Evolutionary conservation across 2,329 filamentous ascomycete species (phyloP).

Genomic region (Aureobasidium melanogenum): DNA sequence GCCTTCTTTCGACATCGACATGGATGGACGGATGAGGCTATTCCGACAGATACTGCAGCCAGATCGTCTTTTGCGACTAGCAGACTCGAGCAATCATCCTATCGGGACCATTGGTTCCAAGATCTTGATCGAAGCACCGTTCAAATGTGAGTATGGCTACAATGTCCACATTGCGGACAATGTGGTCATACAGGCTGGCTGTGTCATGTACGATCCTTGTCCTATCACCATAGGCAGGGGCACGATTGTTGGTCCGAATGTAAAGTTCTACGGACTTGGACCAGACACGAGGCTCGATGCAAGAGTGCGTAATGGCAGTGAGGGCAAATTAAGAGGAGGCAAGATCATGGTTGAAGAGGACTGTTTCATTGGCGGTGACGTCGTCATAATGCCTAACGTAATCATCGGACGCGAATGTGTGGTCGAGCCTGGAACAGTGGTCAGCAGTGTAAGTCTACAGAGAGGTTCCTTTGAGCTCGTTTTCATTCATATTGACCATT

Average conservation of each 20-base stretch:
- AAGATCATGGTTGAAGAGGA: constrained; percentile 68
- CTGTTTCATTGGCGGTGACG: constrained; percentile 55
- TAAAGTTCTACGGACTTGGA: constrained; percentile 75
- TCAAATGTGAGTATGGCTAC: constrained; percentile 91
- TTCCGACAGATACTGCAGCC: constrained; percentile 66
- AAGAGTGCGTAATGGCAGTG: constrained; percentile 62
- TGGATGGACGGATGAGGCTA: constrained; percentile 57
- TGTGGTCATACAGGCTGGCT: constrained; percentile 74
- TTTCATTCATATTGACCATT: constrained; percentile 1
- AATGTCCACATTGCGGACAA: constrained; percentile 84
- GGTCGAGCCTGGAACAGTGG: constrained; percentile 46
- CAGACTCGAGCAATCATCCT: constrained; percentile 39
- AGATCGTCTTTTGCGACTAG: constrained; percentile 28
- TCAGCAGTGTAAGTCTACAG: constrained; percentile 40
- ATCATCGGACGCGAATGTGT: constrained; percentile 46
- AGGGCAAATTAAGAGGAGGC: constrained; percentile 61
- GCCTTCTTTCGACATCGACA: constrained; percentile 57
- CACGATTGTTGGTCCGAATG: constrained; percentile 63
- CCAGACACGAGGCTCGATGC: constrained; percentile 64
- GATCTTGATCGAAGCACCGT: constrained; percentile 75
- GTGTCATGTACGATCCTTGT: constrained; percentile 79
- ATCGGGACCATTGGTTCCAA: constrained; percentile 61
- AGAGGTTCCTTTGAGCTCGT: constrained; percentile 22
- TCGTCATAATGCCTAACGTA: constrained; percentile 50
- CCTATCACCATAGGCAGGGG: constrained; percentile 73